Evolutionary conservation across 1,284 basidiomycete species (phyloP).

Genomic region (Trichosporon coremiiforme): DNA sequence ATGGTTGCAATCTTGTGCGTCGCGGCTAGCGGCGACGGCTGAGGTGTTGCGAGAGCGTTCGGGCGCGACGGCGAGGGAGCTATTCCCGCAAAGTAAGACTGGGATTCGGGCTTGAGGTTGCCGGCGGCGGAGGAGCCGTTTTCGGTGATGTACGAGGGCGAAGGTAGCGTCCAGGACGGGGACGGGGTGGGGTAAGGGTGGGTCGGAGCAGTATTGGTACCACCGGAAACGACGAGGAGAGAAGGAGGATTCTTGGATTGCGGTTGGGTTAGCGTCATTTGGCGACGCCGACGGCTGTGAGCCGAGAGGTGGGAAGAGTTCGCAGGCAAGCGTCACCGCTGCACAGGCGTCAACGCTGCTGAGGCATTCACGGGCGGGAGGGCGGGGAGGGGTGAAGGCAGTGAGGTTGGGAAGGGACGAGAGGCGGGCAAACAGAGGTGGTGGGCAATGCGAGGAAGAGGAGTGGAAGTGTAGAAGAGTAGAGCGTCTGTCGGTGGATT

Average conservation of each 20-base stretch:
- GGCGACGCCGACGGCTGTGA: slow-evolving; percentile 17
- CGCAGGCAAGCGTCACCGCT: slow-evolving; percentile 18
- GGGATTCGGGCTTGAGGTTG: slow-evolving; percentile 11
- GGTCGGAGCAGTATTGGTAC: neutral
- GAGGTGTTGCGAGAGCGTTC: slow-evolving; percentile 10
- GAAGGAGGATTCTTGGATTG: slow-evolving; percentile 17
- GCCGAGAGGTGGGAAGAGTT: neutral
- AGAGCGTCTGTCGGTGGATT: neutral
- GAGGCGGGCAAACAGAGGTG: neutral
- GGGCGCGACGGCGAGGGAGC: slow-evolving; percentile 15
- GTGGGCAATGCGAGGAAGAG: neutral
- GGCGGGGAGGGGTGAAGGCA: too few relatives aligned
- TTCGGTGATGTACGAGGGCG: slow-evolving; percentile 9
- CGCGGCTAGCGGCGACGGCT: slow-evolving; percentile 14
- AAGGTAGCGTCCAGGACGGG: slow-evolving; percentile 2
- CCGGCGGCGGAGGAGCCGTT: neutral
- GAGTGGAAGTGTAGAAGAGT: neutral
- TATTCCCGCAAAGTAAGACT: slow-evolving; percentile 6
- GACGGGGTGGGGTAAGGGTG: slow-evolving; percentile 12
- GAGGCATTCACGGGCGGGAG: neutral
- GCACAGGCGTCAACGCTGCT: slow-evolving; percentile 13
- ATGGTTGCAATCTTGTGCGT: slow-evolving; percentile 18
- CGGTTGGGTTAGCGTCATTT: slow-evolving; percentile 19
- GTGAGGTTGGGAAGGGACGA: neutral
- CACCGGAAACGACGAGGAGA: slow-evolving; percentile 15